Percentiles rank a stretch among this genome's conserved stretches.
Conservation (phyloP, 192 early-diverging fungal species). For the Linnemannia zychae region DNA sequence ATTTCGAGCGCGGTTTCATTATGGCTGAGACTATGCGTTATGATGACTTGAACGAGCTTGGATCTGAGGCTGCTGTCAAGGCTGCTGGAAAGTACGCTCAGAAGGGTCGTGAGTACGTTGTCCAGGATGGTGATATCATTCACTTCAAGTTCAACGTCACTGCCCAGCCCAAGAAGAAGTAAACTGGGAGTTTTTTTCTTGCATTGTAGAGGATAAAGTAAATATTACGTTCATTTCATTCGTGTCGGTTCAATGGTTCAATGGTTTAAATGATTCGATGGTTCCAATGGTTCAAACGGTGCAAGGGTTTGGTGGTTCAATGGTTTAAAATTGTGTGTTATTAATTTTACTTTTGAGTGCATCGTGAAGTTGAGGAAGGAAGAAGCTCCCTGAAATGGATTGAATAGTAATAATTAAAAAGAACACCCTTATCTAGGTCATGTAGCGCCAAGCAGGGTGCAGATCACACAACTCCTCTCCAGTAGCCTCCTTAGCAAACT, state of each 20-base stretch:
- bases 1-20: constrained; percentile 91
- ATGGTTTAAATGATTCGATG: too few species aligned
- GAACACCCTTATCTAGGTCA: not conserved
- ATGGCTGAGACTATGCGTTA: constrained; percentile 95
- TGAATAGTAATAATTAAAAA: too few species aligned
- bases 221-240: not conserved
- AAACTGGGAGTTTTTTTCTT: constrained; percentile 17
- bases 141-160: constrained; percentile 78
- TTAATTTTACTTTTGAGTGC: not conserved
- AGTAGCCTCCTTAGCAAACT: constrained; percentile 51
- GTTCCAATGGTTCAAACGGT: too few species aligned
- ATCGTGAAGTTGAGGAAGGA: too few species aligned
- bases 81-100: constrained; percentile 89
- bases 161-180: constrained; percentile 65
- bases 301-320: too few species aligned
- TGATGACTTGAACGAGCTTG: constrained; percentile 86
- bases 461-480: constrained; percentile 61
- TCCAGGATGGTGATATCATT: constrained; percentile 95
- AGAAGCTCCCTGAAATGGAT: too few species aligned
- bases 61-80: constrained; percentile 93
- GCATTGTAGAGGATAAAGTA: constrained; percentile 5
- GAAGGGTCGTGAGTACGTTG: constrained; percentile 94
- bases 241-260: not conserved
- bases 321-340: not conserved
- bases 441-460: constrained; percentile 42